A percentile compares a stretch with the other conserved stretches of the same genome.
phyloP scores from a whole-genome alignment of 495 filamentous ascomycete species.

The Talaromyces nanjingensis region DNA sequence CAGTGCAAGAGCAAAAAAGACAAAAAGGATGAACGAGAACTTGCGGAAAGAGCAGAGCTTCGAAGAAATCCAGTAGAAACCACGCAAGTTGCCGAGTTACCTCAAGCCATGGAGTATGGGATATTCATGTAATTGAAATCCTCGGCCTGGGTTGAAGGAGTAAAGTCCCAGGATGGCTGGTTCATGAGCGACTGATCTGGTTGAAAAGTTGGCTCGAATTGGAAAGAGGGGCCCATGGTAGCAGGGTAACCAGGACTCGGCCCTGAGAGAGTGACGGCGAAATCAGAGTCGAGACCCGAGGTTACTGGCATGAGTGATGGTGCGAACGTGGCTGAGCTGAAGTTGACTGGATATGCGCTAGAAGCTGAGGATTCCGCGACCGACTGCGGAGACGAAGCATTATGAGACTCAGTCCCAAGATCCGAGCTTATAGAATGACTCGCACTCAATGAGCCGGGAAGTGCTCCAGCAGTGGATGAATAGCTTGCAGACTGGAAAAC shows the following conservation, averaged over 20 bases:
- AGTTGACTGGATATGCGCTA: slow-evolving; percentile 23
- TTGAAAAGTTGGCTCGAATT: slow-evolving; percentile 32
- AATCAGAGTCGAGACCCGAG: slow-evolving; percentile 15
- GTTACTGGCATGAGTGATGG: slow-evolving; percentile 3
- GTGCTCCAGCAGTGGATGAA: slow-evolving; percentile 41
- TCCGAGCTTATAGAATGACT: slow-evolving; percentile 38
- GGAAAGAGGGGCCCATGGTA: slow-evolving; percentile 22
- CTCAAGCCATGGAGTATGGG: slow-evolving; percentile 21
- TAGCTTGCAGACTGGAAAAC: slow-evolving; percentile 42
- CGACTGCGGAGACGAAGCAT: slow-evolving; percentile 37
- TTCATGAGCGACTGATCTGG: slow-evolving; percentile 13
- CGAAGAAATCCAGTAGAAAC: background rate
- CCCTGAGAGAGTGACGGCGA: slow-evolving; percentile 25
- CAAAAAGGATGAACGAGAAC: background rate
- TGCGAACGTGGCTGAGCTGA: slow-evolving; percentile 6
- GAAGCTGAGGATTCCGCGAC: slow-evolving; percentile 30
- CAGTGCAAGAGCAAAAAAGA: slow-evolving; percentile 10
- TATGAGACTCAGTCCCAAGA: slow-evolving; percentile 32
- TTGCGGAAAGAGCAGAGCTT: background rate
- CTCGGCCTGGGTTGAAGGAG: slow-evolving; percentile 13
- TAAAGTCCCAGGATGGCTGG: slow-evolving; percentile 30
- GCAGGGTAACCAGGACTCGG: slow-evolving; percentile 27
- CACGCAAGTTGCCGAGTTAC: background rate
- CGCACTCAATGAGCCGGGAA: slow-evolving; percentile 30
- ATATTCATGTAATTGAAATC: slow-evolving; percentile 33